Evolutionary conservation across 257 asterid species (phyloP).

Genomic region (Paulownia fortunei): DNA sequence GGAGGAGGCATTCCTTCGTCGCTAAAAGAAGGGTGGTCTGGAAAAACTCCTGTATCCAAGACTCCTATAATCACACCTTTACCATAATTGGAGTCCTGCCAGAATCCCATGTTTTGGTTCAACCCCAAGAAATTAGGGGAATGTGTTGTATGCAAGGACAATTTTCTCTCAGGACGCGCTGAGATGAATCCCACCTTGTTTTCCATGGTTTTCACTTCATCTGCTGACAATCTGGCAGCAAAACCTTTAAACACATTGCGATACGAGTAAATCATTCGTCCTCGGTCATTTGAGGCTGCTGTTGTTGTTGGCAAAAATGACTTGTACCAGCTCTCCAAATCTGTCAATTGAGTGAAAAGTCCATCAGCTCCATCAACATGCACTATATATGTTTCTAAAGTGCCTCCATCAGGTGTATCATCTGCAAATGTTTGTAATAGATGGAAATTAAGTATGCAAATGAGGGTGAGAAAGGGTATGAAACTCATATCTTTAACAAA

Average conservation of each 20-base stretch:
- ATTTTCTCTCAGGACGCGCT: background rate
- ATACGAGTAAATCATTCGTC: background rate
- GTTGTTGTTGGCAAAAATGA: background rate
- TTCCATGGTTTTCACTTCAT: slow-evolving; percentile 20
- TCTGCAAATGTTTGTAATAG: background rate
- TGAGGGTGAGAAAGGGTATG: slow-evolving; percentile 10
- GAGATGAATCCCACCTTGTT: background rate
- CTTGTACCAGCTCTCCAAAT: background rate
- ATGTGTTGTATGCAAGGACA: slow-evolving; percentile 8
- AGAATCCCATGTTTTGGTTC: slow-evolving; percentile 24
- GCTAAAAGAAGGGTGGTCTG: background rate
- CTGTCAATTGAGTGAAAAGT: background rate
- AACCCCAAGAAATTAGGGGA: slow-evolving; percentile 45
- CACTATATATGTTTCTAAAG: slow-evolving; percentile 1
- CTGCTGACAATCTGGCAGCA: slow-evolving; percentile 34
- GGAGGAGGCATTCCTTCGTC: slow-evolving; percentile 19
- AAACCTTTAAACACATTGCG: slow-evolving; percentile 35
- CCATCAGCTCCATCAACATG: background rate
- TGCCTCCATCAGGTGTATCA: background rate
- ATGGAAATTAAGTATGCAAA: background rate
- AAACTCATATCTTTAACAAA: slow-evolving; percentile 11
- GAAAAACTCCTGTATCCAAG: background rate
- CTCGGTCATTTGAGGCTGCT: background rate
- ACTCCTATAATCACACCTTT: slow-evolving; percentile 19
- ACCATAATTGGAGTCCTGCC: slow-evolving; percentile 7